A percentile compares a stretch with the other conserved stretches of the same genome.
Evolutionary conservation across 371 early-diverging fungal genomes (phyloP).

Genomic region (Umbelopsis sp.): DNA sequence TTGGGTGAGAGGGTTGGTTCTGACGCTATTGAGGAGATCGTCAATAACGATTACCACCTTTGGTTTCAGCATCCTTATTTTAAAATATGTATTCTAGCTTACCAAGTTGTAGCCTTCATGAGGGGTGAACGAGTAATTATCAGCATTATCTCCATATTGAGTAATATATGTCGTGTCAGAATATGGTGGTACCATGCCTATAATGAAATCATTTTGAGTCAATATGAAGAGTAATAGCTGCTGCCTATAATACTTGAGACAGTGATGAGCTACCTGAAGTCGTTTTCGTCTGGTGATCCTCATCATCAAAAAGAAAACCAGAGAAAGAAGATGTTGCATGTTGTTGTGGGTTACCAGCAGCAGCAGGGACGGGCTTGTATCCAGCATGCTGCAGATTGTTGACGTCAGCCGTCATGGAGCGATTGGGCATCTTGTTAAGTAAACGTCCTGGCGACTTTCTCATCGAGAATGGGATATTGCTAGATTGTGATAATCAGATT

Average conservation of each 20-base stretch:
- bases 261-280: not conserved
- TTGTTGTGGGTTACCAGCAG: not conserved
- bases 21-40: not conserved
- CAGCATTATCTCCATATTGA: constrained; percentile 19
- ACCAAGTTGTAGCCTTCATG: constrained; percentile 6
- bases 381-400: constrained; percentile 15
- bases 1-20: not conserved
- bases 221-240: not conserved
- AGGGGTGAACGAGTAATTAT: not conserved
- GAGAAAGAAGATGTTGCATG: constrained; percentile 11
- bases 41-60: not conserved
- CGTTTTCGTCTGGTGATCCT: not conserved
- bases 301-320: constrained; percentile 14
- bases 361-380: constrained; percentile 4
- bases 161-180: constrained; percentile 12
- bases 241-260: not conserved
- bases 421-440: constrained; percentile 12
- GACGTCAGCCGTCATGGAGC: constrained; percentile 15
- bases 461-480: constrained; percentile 7
- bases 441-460: constrained; percentile 12
- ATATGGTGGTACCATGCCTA: constrained; percentile 17
- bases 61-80: no score
- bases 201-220: not conserved
- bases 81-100: not conserved
- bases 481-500: not conserved